These are phyloP conservation scores for Fusarium staphyleae DNA, from an alignment of 2,329 filamentous ascomycete genomes.

Conservation along the genomic window DNA sequence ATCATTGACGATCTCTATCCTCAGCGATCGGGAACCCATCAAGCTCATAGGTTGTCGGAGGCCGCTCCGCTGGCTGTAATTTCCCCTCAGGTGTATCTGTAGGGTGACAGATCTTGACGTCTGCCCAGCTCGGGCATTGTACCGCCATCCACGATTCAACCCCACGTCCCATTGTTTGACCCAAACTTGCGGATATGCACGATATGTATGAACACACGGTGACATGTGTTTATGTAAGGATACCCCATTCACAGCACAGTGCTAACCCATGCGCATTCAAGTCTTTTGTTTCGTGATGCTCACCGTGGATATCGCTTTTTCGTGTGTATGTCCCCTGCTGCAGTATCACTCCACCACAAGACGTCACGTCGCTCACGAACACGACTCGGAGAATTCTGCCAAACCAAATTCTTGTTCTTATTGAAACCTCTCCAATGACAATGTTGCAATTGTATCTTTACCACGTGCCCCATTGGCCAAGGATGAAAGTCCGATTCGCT, in stretches of 20 bases:
- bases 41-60: constrained; percentile 1
- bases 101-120: constrained; percentile 3
- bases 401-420: constrained; percentile 29
- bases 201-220: not conserved
- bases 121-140: not conserved
- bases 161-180: not conserved
- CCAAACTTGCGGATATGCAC: not conserved
- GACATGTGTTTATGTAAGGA: not conserved
- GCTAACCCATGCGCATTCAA: not conserved
- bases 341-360: constrained; percentile 11
- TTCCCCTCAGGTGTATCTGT: not conserved
- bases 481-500: not conserved
- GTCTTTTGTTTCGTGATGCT: not conserved
- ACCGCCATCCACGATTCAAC: not conserved
- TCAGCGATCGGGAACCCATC: constrained; percentile 1
- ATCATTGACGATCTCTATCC: constrained; percentile 7
- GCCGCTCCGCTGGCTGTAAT: not conserved
- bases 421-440: constrained; percentile 8
- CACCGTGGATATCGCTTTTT: constrained; percentile 1
- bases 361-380: constrained; percentile 26
- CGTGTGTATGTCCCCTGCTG: constrained; percentile 10
- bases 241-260: not conserved
- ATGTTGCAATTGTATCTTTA: not conserved
- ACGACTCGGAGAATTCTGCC: constrained; percentile 41
- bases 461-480: not conserved